Percentiles rank a stretch among this genome's conserved stretches.
Evolutionary conservation across 192 early-diverging fungal genomes (phyloP).

Genomic region (Umbelopsis ramanniana): DNA sequence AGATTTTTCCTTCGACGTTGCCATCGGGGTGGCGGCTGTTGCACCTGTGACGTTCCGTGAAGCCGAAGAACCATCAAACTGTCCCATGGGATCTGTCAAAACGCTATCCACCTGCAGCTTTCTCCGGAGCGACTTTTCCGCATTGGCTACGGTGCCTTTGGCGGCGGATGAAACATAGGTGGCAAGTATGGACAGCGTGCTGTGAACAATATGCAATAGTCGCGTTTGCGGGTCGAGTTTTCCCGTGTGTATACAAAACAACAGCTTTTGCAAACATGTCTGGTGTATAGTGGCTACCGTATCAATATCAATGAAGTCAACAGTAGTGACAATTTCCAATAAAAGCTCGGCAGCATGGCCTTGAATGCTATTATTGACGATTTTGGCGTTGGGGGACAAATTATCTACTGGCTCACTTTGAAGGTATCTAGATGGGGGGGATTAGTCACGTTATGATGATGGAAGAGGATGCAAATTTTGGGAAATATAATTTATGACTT

Average conservation of each 20-base stretch:
- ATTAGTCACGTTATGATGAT: neutral
- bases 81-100: neutral
- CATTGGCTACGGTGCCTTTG: neutral
- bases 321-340: slow-evolving; percentile 55
- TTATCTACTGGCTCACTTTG: slow-evolving; percentile 39
- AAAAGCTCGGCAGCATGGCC: slow-evolving; percentile 63
- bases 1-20: slow-evolving; percentile 6
- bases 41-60: neutral
- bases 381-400: slow-evolving; percentile 27
- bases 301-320: slow-evolving; percentile 54
- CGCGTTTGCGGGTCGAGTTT: slow-evolving; percentile 63
- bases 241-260: slow-evolving; percentile 56
- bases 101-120: neutral
- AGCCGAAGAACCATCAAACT: neutral
- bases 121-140: slow-evolving; percentile 2
- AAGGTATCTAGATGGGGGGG: slow-evolving; percentile 33
- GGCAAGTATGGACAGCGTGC: slow-evolving; percentile 52
- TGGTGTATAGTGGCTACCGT: slow-evolving; percentile 56
- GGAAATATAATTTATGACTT: neutral
- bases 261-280: slow-evolving; percentile 55
- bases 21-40: neutral
- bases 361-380: slow-evolving; percentile 49
- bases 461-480: neutral
- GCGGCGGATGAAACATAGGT: slow-evolving; percentile 1
- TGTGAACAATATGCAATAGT: slow-evolving; percentile 58